A percentile compares a stretch with the other conserved stretches of the same genome.
Conservation (phyloP, 1,139 yeast genomes). For the Taphrina pruni region DNA sequence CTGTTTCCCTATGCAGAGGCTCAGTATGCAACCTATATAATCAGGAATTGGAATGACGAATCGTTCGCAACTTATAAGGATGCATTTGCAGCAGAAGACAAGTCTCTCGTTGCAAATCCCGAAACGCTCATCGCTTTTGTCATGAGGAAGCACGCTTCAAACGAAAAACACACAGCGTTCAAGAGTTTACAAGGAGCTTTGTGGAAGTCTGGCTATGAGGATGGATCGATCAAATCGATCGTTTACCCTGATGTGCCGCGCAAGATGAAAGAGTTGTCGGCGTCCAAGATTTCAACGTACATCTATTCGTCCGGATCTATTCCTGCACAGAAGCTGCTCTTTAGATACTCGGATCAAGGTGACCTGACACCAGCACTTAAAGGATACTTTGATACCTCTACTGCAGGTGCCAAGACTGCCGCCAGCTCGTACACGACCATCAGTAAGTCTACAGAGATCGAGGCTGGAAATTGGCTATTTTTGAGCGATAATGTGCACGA, state of each 20-base stretch:
- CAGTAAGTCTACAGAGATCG: conserved; percentile 54
- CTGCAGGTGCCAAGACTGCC: conserved; percentile 72
- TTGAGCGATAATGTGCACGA: conserved; percentile 66
- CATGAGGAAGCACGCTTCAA: conserved; percentile 63
- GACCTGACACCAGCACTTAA: conserved; percentile 59
- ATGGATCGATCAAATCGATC: conserved; percentile 78
- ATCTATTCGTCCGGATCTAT: conserved; percentile 94
- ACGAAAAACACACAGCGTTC: conserved; percentile 76
- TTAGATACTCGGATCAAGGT: conserved; percentile 62
- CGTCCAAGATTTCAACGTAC: conserved; percentile 56
- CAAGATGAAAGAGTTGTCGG: conserved; percentile 54
- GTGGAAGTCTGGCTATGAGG: conserved; percentile 79
- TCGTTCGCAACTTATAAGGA: conserved; percentile 54
- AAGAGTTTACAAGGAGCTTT: conserved; percentile 82
- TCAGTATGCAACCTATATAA: conserved; percentile 47
- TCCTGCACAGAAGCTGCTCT: conserved; percentile 79
- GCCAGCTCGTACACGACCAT: conserved; percentile 65
- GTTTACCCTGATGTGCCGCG: conserved; percentile 73
- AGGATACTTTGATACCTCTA: conserved; percentile 81
- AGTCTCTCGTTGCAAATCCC: conserved; percentile 49
- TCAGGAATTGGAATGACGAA: conserved; percentile 43
- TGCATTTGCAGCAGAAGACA: conserved; percentile 48
- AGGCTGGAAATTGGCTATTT: conserved; percentile 60
- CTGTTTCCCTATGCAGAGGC: conserved; percentile 54
- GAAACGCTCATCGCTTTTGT: conserved; percentile 58